phyloP scores from a whole-genome alignment of 2,329 filamentous ascomycete genomes.

The Aspergillus udagawae region DNA sequence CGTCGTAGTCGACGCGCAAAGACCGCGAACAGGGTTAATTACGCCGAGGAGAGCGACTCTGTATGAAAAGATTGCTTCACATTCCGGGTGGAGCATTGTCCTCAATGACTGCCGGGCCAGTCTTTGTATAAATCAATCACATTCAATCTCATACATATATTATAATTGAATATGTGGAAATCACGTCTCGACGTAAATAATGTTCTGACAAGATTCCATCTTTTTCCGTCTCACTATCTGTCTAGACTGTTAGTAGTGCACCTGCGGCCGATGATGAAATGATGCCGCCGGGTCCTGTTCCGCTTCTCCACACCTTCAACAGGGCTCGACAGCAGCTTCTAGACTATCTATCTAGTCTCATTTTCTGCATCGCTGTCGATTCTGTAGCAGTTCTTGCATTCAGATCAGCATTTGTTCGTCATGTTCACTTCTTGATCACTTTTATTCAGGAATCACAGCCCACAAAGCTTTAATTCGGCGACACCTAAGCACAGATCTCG shows the following conservation, averaged over 20 bases:
- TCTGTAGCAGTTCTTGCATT: not conserved
- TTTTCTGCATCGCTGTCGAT: not conserved
- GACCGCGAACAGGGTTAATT: constrained; percentile 32
- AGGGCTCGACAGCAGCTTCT: not conserved
- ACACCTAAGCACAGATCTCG: too few relatives aligned
- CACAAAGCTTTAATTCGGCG: too few relatives aligned
- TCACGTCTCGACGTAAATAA: not conserved
- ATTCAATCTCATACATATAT: not conserved
- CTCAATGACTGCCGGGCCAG: not conserved
- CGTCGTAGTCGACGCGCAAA: constrained; percentile 31
- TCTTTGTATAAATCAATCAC: too few relatives aligned
- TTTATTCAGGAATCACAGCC: too few relatives aligned
- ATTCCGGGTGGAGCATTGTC: not conserved
- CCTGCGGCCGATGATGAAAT: not conserved
- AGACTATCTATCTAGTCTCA: not conserved
- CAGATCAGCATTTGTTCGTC: not conserved
- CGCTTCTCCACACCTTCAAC: not conserved
- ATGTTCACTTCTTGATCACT: too few relatives aligned
- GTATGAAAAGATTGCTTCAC: constrained; percentile 1
- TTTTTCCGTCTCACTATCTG: not conserved
- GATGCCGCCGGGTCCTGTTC: not conserved
- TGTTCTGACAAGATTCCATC: not conserved
- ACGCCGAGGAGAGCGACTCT: constrained; percentile 30
- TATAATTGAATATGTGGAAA: not conserved
- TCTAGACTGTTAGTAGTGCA: not conserved